phyloP scores from a whole-genome alignment of 129 eudicot species.

The Erigeron canadensis region DNA sequence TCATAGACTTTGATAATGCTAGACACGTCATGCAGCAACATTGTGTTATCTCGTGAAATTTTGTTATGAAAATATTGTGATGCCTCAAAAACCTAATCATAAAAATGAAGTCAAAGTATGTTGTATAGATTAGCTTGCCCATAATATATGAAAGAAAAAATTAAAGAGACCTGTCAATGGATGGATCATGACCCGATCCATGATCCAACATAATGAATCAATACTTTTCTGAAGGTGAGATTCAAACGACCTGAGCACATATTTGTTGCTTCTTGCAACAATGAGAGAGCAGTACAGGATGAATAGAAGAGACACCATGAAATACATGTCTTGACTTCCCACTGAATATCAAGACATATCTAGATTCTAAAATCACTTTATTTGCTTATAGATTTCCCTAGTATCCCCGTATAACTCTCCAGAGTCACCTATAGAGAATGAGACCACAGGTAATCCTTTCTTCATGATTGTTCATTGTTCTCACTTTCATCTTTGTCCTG shows the following conservation, averaged over 20 bases:
- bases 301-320: constrained; percentile 68
- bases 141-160: no score
- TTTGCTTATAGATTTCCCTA: constrained; percentile 45
- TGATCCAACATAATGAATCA: no score
- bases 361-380: constrained; percentile 61
- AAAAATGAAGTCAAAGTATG: constrained; percentile 5
- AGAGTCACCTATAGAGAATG: constrained; percentile 76
- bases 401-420: constrained; percentile 76
- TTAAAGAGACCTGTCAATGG: no score
- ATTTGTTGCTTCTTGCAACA: constrained; percentile 48
- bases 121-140: no score
- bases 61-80: constrained; percentile 48
- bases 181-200: no score
- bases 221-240: constrained; percentile 69
- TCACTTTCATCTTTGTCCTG: constrained; percentile 84
- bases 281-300: constrained; percentile 48
- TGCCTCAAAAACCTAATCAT: constrained; percentile 69
- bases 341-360: constrained; percentile 88
- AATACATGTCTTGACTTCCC: constrained; percentile 72
- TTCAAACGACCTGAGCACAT: constrained; percentile 70
- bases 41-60: constrained; percentile 46
- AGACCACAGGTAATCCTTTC: constrained; percentile 69
- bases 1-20: constrained; percentile 56
- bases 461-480: constrained; percentile 46
- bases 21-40: constrained; percentile 45